Conservation (phyloP, 2,329 filamentous ascomycete species). For the Botryotinia convoluta region DNA sequence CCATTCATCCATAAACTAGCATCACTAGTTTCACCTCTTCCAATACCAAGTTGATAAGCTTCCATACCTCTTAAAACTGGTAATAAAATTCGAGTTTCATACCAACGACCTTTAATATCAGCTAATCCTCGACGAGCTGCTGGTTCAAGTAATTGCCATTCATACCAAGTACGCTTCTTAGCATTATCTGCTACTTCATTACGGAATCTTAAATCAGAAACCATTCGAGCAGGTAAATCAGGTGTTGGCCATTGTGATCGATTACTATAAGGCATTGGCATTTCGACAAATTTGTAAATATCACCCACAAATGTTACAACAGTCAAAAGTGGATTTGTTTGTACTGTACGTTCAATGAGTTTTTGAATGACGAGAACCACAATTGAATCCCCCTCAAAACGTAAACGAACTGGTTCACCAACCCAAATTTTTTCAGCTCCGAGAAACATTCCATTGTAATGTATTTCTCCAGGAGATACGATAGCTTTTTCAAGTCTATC, state of each 20-base stretch:
- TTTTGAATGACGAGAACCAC: conserved; percentile 47
- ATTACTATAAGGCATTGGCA: conserved; percentile 40
- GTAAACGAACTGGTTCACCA: conserved; percentile 55
- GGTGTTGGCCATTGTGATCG: conserved; percentile 41
- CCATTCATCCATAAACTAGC: conserved; percentile 47
- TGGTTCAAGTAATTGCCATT: conserved; percentile 37
- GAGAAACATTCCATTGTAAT: conserved; percentile 54
- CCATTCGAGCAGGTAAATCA: conserved; percentile 48
- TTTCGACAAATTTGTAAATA: conserved; percentile 48
- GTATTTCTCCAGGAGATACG: conserved; percentile 41
- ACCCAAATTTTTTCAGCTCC: conserved; percentile 60
- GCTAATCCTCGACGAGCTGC: conserved; percentile 39
- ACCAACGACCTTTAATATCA: conserved; percentile 59
- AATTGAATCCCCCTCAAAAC: conserved; percentile 42
- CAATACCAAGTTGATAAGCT: conserved; percentile 38
- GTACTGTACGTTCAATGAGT: conserved; percentile 36
- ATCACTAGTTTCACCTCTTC: conserved; percentile 42
- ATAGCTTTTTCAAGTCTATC: conserved; percentile 44
- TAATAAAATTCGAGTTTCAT: conserved; percentile 53
- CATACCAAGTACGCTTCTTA: conserved; percentile 33
- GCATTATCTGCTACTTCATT: conserved; percentile 47
- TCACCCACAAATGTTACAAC: conserved; percentile 49
- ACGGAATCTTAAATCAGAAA: conserved; percentile 41
- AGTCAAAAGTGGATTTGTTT: conserved; percentile 23
- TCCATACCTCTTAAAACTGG: conserved; percentile 38